Percentiles rank a stretch among this genome's conserved stretches.
Conservation (phyloP, 108 stramenopile genomes). For the Chaetoceros muelleri region DNA sequence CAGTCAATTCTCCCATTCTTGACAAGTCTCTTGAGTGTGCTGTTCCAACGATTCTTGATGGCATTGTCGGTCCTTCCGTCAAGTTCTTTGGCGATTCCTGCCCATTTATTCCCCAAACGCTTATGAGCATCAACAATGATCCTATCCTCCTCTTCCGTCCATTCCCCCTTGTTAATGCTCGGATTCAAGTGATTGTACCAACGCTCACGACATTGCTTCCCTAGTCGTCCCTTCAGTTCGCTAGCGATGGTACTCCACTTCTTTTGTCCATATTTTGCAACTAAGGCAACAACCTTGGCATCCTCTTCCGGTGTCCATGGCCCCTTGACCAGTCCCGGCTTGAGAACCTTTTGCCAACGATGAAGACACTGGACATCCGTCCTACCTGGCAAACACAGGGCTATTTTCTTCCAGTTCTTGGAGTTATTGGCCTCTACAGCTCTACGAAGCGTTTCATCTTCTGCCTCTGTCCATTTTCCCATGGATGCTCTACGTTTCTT, state of each 20-base stretch:
- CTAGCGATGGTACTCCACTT: slow-evolving; percentile 89
- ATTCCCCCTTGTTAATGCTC: slow-evolving; percentile 87
- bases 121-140: slow-evolving; percentile 67
- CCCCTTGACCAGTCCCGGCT: slow-evolving; percentile 95
- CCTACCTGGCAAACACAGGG: slow-evolving; percentile 57
- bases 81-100: slow-evolving; percentile 91
- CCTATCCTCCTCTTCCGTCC: slow-evolving; percentile 87
- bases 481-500: slow-evolving; percentile 71
- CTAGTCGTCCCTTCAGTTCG: slow-evolving; percentile 85
- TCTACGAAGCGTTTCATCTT: slow-evolving; percentile 61
- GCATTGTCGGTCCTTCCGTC: slow-evolving; percentile 95
- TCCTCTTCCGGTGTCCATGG: slow-evolving; percentile 97
- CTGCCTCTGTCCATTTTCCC: slow-evolving; percentile 80
- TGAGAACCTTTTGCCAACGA: slow-evolving; percentile 98
- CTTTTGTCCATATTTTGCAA: slow-evolving; percentile 73
- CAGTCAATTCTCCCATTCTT: background rate
- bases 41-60: slow-evolving; percentile 97
- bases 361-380: slow-evolving; percentile 96
- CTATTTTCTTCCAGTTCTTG: slow-evolving; percentile 95
- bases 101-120: slow-evolving; percentile 87
- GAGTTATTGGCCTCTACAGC: slow-evolving; percentile 81
- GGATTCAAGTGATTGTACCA: slow-evolving; percentile 99
- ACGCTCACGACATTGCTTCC: slow-evolving; percentile 98
- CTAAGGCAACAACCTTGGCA: slow-evolving; percentile 52
- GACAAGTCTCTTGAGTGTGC: slow-evolving; percentile 67